phyloP scores from a whole-genome alignment of 345 rosid species.

The Eucalyptus cladocalyx region DNA sequence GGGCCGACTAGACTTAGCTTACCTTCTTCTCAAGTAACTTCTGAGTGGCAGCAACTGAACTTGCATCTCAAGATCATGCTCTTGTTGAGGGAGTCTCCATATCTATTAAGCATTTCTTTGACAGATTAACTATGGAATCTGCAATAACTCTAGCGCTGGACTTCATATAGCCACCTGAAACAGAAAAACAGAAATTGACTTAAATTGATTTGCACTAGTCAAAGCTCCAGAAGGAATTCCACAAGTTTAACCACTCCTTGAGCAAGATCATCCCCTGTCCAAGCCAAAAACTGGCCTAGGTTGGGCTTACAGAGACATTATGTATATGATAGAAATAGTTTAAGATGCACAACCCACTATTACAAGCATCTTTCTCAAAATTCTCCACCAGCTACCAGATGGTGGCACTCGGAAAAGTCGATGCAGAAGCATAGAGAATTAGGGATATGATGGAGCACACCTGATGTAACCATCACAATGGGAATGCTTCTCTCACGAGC shows the following conservation, averaged over 20 bases:
- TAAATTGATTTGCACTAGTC: background rate
- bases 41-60: background rate
- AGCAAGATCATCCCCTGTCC: background rate
- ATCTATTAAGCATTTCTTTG: slow-evolving; percentile 45
- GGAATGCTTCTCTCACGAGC: slow-evolving; percentile 72
- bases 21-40: background rate
- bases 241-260: background rate
- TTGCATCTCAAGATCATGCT: background rate
- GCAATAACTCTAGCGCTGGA: slow-evolving; percentile 86
- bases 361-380: background rate
- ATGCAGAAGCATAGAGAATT: background rate
- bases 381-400: background rate
- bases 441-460: too few species aligned
- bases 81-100: slow-evolving; percentile 1
- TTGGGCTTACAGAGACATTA: background rate
- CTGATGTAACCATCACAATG: slow-evolving; percentile 89
- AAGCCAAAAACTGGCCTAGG: background rate
- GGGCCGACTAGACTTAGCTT: background rate
- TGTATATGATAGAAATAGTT: background rate
- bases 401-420: background rate
- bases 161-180: slow-evolving; percentile 94
- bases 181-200: background rate
- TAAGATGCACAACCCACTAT: background rate
- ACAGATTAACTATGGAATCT: slow-evolving; percentile 64
- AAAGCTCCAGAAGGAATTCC: background rate